A percentile compares a stretch with the other conserved stretches of the same genome.
Conservation (phyloP, 2,329 filamentous ascomycete species). For the Alternaria triticina region DNA sequence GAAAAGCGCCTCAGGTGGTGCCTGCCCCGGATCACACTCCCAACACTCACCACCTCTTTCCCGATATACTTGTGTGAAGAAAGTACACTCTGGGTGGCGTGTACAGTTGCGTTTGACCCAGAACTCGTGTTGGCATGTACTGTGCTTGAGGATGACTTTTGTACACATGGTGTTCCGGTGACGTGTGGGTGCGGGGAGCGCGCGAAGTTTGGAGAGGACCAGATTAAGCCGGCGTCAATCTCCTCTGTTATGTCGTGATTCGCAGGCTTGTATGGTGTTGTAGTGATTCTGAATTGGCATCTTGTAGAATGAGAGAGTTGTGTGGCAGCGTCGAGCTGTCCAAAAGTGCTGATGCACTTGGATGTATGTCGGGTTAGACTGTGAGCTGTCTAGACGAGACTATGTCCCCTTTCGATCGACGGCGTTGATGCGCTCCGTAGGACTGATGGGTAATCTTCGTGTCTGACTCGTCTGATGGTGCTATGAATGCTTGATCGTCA, state of each 20-base stretch:
- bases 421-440: background rate
- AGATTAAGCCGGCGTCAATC: background rate
- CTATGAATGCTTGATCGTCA: background rate
- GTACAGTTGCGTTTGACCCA: slow-evolving; percentile 28
- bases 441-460: background rate
- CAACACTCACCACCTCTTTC: slow-evolving; percentile 30
- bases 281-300: background rate
- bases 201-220: background rate
- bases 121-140: slow-evolving; percentile 25
- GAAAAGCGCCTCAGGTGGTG: slow-evolving; percentile 30
- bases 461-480: background rate
- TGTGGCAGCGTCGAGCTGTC: background rate
- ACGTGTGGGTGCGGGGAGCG: background rate
- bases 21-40: slow-evolving; percentile 31
- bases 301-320: background rate
- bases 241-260: background rate
- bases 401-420: background rate
- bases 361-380: background rate
- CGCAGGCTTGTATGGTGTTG: background rate
- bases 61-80: slow-evolving; percentile 24
- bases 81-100: slow-evolving; percentile 18
- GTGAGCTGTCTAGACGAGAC: background rate
- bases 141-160: slow-evolving; percentile 27
- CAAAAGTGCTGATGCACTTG: background rate
- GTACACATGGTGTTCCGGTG: slow-evolving; percentile 23